Conservation (phyloP, 495 filamentous ascomycete species). For the Xylaria sp. region DNA sequence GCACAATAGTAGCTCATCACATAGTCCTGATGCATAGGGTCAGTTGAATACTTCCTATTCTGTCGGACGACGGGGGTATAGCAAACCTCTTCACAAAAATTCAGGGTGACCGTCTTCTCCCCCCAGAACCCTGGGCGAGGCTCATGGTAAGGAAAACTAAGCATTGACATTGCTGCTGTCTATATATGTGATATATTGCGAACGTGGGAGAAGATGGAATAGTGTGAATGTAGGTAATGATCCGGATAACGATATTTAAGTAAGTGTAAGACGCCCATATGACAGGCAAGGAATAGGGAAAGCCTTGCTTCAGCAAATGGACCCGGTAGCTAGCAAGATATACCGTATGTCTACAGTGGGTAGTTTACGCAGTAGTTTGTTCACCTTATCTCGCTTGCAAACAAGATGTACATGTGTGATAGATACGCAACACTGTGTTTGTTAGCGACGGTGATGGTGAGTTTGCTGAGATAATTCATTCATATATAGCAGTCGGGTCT, state of each 20-base stretch:
- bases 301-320: constrained; percentile 13
- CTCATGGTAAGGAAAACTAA: constrained; percentile 71
- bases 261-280: not conserved
- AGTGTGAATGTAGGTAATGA: not conserved
- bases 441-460: not conserved
- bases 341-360: not conserved
- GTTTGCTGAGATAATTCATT: not conserved
- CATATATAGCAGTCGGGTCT: not conserved
- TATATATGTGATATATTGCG: not conserved
- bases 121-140: constrained; percentile 78
- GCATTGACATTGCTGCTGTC: not conserved
- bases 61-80: not conserved
- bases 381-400: not conserved
- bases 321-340: constrained; percentile 2
- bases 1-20: constrained; percentile 57
- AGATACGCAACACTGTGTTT: not conserved
- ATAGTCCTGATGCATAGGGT: constrained; percentile 47
- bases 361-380: not conserved
- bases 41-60: constrained; percentile 18
- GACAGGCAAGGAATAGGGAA: constrained; percentile 3
- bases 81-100: constrained; percentile 91
- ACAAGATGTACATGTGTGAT: not conserved
- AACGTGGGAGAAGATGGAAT: not conserved
- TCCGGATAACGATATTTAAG: not conserved
- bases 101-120: constrained; percentile 85